Conservation (phyloP, 2,329 filamentous ascomycete genomes). For the Lachnellula cervina region DNA sequence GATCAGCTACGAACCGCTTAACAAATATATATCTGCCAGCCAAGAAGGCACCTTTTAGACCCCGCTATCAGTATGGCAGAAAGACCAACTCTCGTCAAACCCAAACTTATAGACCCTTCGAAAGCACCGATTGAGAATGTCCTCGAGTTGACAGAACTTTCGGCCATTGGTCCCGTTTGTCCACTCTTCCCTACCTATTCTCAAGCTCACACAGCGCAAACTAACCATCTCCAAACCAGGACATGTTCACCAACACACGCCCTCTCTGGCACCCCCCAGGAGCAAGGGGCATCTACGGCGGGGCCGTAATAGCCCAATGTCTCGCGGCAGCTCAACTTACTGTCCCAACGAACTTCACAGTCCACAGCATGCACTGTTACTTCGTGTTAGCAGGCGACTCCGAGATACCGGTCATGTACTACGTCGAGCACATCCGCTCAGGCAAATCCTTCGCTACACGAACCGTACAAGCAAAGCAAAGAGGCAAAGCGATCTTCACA, state of each 20-base stretch:
- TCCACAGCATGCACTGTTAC: constrained; percentile 99
- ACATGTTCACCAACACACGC: constrained; percentile 92
- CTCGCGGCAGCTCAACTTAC: constrained; percentile 85
- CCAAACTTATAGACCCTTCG: constrained; percentile 65
- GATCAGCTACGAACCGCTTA: too few species aligned
- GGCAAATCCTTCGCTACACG: constrained; percentile 85
- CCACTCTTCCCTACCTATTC: not conserved
- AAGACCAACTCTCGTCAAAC: constrained; percentile 62
- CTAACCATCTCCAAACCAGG: constrained; percentile 41
- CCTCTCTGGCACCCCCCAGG: constrained; percentile 88
- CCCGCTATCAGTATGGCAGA: constrained; percentile 22
- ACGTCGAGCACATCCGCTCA: constrained; percentile 89
- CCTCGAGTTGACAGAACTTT: constrained; percentile 76
- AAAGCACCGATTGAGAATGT: constrained; percentile 85
- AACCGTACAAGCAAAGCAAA: constrained; percentile 92
- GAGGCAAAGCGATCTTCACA: constrained; percentile 87
- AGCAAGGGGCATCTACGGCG: constrained; percentile 89
- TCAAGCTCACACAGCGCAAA: not conserved
- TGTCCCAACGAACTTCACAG: constrained; percentile 71
- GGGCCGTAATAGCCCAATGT: constrained; percentile 87
- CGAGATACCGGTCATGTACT: constrained; percentile 83
- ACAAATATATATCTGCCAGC: not conserved
- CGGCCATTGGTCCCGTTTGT: constrained; percentile 67
- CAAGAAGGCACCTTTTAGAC: not conserved
- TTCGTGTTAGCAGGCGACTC: constrained; percentile 88